Base-by-base conservation (phyloP, 2,329 filamentous ascomycete genomes). In the Ceratocystis papillata region DNA sequence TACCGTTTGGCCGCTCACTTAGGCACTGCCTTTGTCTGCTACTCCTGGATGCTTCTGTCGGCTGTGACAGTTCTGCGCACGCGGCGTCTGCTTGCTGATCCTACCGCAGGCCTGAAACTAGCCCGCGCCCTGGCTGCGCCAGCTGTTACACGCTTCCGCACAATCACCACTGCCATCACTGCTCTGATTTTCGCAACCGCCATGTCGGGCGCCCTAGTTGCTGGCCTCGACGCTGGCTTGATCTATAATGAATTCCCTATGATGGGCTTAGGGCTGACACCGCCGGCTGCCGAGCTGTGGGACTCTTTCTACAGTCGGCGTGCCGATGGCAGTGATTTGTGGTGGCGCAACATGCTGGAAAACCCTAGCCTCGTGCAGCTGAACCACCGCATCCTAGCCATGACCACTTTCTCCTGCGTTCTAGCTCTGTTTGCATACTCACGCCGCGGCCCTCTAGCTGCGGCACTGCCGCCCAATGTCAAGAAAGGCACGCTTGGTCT, bases 191-290 rank as follows among this genome's bases (percentile, higher is more conserved):
- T 96, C 77, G 80, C 83, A 44, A 99, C 94, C 3, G 91, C 89
- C 72, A 89, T 99, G 83, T 96, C 94, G 3, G 94, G 93, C 65
- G 93, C 87, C 4, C 83, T 99, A 1, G 94, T 99, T 41, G 94
- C 94, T 5, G 94, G 94, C 41, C 86, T 99, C 15, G 94, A 99
- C 73, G 94, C 94, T 7, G 94, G 94, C 7, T 81, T 99, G 66
- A 97, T 99, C 76, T 99, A 99, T 80, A 99, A 99, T 75, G 91
- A 99, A 76, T 97, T 99, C 75, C 94, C 94, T 5, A 89, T 83
- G 76, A 99, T 99, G 94, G 94, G 94, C 7, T 76, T 84, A 2
- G 90, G 91, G 10, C 78, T 96, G 25, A 81, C 90, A 0, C 93
- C 93, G 1, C 93, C 93, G 0, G 84, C 82, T 72, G 81, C 84